A percentile compares a stretch with the other conserved stretches of the same genome.
phyloP scores from a whole-genome alignment of 1,284 basidiomycete species.

The Cutaneotrichosporon cyanovorans region DNA sequence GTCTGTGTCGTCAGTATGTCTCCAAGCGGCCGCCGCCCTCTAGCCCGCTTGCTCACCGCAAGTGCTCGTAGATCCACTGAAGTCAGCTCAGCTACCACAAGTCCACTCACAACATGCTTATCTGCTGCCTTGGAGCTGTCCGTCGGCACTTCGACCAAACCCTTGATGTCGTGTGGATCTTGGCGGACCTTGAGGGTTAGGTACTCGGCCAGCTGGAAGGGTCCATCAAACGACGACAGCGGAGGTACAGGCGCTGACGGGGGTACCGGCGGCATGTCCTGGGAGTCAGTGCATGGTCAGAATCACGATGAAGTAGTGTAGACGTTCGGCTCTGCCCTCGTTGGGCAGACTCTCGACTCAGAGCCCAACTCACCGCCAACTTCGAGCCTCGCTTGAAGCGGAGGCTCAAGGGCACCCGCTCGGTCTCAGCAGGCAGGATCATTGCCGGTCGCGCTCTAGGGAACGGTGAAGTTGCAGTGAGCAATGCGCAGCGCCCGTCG shows the following conservation, averaged over 20 bases:
- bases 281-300: background rate
- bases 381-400: conserved; percentile 28
- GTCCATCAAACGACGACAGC: conserved; percentile 59
- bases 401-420: conserved; percentile 1
- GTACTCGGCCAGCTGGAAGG: conserved; percentile 92
- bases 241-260: conserved; percentile 26
- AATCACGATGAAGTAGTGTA: background rate
- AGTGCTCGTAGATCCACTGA: conserved; percentile 90
- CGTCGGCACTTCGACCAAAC: conserved; percentile 66
- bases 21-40: background rate
- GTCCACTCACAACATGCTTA: conserved; percentile 46
- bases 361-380: conserved; percentile 20
- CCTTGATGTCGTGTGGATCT: conserved; percentile 79
- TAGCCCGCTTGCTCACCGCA: conserved; percentile 55
- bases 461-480: no score
- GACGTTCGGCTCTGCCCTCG: no score
- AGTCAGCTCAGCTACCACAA: conserved; percentile 47
- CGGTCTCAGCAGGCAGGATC: background rate
- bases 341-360: background rate
- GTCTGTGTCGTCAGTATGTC: conserved; percentile 50
- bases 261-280: conserved; percentile 28
- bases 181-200: conserved; percentile 75
- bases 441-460: background rate
- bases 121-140: conserved; percentile 44
- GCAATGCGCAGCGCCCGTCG: no score